Base-by-base conservation (phyloP, 495 filamentous ascomycete genomes). In the Lentithecium fluviatile region DNA sequence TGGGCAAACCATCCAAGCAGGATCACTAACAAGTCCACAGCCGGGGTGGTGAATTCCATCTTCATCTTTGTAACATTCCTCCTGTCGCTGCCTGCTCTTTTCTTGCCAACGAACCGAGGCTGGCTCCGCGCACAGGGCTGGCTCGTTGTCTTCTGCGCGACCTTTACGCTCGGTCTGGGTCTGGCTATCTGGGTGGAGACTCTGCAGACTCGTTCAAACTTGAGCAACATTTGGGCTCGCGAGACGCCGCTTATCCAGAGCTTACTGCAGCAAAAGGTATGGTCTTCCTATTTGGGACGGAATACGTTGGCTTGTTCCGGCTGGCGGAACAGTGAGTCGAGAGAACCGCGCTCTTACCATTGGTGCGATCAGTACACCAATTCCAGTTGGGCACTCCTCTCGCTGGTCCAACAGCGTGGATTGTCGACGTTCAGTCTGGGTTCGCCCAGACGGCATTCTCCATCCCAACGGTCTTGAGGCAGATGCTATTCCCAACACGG, bases 141-240 rank as follows among this genome's bases (percentile, higher is more conserved):
- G 74, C 72, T 88, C 63, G 74, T 86, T 5, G 77, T 84, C 26
- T 63, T 83, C 50, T 85, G 81, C 72, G 78, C 77, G 10, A 43
- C 84, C 29, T 88, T 87, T 71, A 88, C 83, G 25, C 72, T 90
- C 66, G 67, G 80, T 46, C 71, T 89, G 6, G 88, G 88, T 21
- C 69, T 91, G 49, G 75, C 79, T 36, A 73, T 90, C 54, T 91
- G 88, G 88, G 80, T 88, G 62, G 70, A 81, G 52, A 91, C 88
- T 2, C 76, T 91, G 56, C 79, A 76, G 67, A 85, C 83, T 25
- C 78, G 83, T 60, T 73, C 75, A 3, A 81, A 82, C 38, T 79
- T 89, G 60, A 69, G 69, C 40, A 65, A 67, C 0, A 73, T 85
- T 45, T 91, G 85, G 80, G 73, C 67, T 6, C 54, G 70, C n/a